Evolutionary conservation across 371 early-diverging fungal genomes (phyloP).

Genomic region (Mycotypha africana): DNA sequence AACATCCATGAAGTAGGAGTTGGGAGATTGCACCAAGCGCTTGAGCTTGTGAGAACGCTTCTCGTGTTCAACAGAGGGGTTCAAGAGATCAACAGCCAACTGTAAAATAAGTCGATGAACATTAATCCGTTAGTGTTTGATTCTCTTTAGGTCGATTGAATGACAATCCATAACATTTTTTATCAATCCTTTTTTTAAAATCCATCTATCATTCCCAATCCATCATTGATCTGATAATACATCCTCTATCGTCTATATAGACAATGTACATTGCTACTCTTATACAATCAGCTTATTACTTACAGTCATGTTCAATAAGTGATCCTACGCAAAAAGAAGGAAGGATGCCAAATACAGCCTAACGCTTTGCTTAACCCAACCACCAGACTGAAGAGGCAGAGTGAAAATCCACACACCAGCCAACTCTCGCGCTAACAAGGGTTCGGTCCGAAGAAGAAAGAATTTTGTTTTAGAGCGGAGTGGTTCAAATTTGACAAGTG

Average conservation of each 20-base stretch:
- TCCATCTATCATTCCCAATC: not conserved
- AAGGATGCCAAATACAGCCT: slow-evolving; percentile 6
- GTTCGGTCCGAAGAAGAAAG: too few species aligned
- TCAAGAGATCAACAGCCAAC: slow-evolving; percentile 98
- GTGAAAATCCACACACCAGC: too few species aligned
- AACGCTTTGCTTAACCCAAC: too few species aligned
- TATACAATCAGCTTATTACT: not conserved
- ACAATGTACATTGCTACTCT: not conserved
- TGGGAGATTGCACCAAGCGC: slow-evolving; percentile 96
- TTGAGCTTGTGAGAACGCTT: slow-evolving; percentile 94
- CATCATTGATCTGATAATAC: not conserved
- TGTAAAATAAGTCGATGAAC: slow-evolving; percentile 42
- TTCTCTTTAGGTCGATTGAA: too few species aligned
- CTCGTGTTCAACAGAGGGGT: slow-evolving; percentile 94
- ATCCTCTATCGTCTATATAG: not conserved
- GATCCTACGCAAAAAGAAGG: slow-evolving; percentile 17
- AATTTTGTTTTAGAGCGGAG: too few species aligned
- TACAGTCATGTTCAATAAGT: slow-evolving; percentile 21
- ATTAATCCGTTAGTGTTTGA: too few species aligned
- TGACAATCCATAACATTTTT: too few species aligned
- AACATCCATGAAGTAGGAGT: slow-evolving; percentile 99
- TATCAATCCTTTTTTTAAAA: too few species aligned
- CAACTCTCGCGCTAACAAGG: too few species aligned
- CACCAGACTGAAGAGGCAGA: too few species aligned
- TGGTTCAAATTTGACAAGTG: too few species aligned